Evolutionary conservation across 495 filamentous ascomycete genomes (phyloP), one percentile per base, ranked within the genome.

Genomic region (Xylaria scruposa): DNA sequence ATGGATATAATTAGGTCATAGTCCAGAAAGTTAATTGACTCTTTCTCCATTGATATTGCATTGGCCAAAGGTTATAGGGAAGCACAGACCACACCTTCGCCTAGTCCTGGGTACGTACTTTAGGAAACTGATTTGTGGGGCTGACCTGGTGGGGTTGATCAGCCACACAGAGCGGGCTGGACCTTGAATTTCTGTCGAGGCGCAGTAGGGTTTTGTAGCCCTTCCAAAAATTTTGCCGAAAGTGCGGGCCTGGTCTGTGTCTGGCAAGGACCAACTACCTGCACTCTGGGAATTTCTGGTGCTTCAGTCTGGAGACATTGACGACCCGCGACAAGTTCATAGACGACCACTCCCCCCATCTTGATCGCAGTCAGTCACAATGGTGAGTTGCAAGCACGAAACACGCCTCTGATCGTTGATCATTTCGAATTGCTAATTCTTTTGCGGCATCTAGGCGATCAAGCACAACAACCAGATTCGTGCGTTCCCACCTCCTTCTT

Each of bases 381-480:
- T 91, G 89, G 89, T 91, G 81, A 82, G 88, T 65, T 70, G n/a
- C 61, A 61, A 17, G 29, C 46, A 49, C 36, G 42, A 53, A 31
- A 38, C 9, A 3, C 26, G 56, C 49, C 59, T 24, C 6, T 31
- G 17, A 13, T 40, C 26, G 46, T 75, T 31, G 38, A 36, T 36
- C 29, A 36, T 36, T 38, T 38, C 71, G 72, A 78, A 83, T 80
- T 59, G 38, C 73, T 79, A 80, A 81, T 73, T 42, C 19, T 63
- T 47, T 76, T 72, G n/a, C n/a, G n/a, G n/a, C 75, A 69, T 78
- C 83, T 80, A 91, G 92, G 92, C 96, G 89, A 97, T 99, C 93
- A 97, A 97, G 89, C 95, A 98, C 91, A 99, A 99, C 86, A 94
- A 99, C 90, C 92, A 96, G 89, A 92, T 99, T 86, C 95, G 70